These are phyloP conservation scores for Mycena venus DNA, from an alignment of 768 basidiomycete species.

Conservation along the genomic window DNA sequence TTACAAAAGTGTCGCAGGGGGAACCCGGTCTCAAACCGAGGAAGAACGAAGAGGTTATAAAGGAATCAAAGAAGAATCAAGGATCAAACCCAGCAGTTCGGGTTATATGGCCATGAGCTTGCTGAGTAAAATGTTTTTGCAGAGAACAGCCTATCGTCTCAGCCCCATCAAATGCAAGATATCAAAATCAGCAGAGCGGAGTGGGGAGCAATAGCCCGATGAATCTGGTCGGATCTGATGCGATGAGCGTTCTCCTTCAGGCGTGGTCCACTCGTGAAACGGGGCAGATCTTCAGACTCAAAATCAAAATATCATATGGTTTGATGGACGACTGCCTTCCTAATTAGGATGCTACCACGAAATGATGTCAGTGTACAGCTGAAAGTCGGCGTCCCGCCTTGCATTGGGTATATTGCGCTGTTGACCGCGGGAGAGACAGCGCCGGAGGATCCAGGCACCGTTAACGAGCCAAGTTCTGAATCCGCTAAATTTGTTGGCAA, in stretches of 20 bases:
- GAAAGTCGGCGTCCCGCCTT: too few species aligned
- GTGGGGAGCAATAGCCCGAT: background rate
- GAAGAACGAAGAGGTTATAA: background rate
- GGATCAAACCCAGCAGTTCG: too few species aligned
- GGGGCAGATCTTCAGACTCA: background rate
- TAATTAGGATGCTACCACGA: background rate
- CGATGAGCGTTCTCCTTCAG: background rate
- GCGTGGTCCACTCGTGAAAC: background rate
- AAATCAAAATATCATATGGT: background rate
- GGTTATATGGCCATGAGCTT: too few species aligned
- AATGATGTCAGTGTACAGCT: too few species aligned
- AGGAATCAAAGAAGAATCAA: background rate
- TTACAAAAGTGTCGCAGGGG: conserved; percentile 10
- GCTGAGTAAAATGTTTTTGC: too few species aligned
- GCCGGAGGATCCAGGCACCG: too few species aligned
- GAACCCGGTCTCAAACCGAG: conserved; percentile 20
- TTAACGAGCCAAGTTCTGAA: too few species aligned
- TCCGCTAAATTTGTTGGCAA: too few species aligned
- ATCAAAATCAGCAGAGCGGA: background rate
- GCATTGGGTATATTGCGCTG: too few species aligned
- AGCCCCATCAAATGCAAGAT: background rate
- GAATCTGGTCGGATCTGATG: background rate
- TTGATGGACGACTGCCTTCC: background rate
- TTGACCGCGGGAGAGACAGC: too few species aligned
- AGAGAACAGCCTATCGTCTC: background rate